Evolutionary conservation across 148 eudicot species (phyloP).

Genomic region (Silene conica): DNA sequence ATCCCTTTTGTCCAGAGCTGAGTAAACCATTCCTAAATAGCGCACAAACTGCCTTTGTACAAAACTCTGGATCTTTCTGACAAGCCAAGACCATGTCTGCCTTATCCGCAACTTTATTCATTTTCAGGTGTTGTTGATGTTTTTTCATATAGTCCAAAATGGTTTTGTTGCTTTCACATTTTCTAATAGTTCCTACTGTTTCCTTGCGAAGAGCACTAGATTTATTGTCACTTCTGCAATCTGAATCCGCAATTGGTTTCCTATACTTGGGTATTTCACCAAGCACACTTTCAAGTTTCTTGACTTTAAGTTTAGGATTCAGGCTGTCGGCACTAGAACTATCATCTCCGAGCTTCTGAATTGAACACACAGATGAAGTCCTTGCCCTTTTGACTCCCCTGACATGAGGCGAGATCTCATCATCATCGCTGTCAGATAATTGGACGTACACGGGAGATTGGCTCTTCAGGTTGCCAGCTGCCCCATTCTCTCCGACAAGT

Average conservation of each 20-base stretch:
- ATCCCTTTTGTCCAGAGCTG: not conserved
- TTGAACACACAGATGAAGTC: not conserved
- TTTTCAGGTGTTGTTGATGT: not conserved
- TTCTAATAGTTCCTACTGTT: not conserved
- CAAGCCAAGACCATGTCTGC: conserved; percentile 12
- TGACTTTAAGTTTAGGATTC: conserved; percentile 2
- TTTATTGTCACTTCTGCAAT: not conserved
- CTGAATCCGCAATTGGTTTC: not conserved
- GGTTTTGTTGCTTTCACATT: conserved; percentile 8
- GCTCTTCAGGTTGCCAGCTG: not conserved
- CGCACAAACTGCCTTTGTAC: conserved; percentile 22
- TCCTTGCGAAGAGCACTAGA: not conserved
- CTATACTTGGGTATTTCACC: conserved; percentile 11
- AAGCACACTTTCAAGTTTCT: conserved; percentile 6
- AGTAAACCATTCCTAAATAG: conserved; percentile 13
- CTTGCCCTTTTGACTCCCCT: conserved; percentile 6
- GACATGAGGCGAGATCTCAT: not conserved
- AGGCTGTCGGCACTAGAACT: conserved; percentile 5
- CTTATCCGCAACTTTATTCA: not conserved
- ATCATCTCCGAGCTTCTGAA: not conserved
- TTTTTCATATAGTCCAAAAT: not conserved
- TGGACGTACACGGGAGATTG: not conserved
- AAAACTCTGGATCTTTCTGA: conserved; percentile 12
- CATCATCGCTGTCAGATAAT: conserved; percentile 21
- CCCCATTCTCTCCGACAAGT: not conserved